Evolutionary conservation across 169 alveolate species (phyloP), one percentile per base, ranked within the genome.

Genomic region (Plasmodium knowlesi): DNA sequence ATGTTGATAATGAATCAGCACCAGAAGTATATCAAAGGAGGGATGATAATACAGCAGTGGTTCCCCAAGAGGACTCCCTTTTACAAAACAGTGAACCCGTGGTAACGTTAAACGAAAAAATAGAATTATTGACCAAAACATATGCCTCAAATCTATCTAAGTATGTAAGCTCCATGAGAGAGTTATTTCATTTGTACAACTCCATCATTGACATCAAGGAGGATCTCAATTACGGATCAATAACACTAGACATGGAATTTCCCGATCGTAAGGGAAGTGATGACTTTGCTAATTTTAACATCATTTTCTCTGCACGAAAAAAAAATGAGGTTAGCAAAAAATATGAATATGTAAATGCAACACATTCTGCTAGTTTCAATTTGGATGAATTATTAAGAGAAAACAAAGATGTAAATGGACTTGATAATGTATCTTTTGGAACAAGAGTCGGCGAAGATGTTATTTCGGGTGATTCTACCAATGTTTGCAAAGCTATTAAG

Each of bases 101-200:
- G 14, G 14, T 9, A 67, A 67, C 6, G 1, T 9, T 84, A 84
- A 39, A 34, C 22, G 25, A 28, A 5, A 25, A 76, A 76, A 50
- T 86, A 4, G 37, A 34, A 12, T 14, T 10, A 19, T 14, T 86
- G 43, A 16, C 28, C 25, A 28, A 12, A 30, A 3, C 19, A 46
- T 74, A 37, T 74, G 39, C 67, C 28, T 10, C 3, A 19, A 14
- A 73, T 14, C 8, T n/a, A 10, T 22, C 37, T 10, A 54, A 5
- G 5, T 76, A 39, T 76, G 22, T n/a, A 16, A 2, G 3, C 22
- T 2, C 16, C 30, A 34, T 86, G 53, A 19, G 76, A 34, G 25
- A 73, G 8, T 74, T 86, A 74, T 74, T 54, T 76, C 54, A 19
- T 37, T 8, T 86, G 22, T 86, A 86, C 54, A 86, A 74, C 70